phyloP scores from a whole-genome alignment of 805 yeast genomes.

The Candida caryicola region DNA sequence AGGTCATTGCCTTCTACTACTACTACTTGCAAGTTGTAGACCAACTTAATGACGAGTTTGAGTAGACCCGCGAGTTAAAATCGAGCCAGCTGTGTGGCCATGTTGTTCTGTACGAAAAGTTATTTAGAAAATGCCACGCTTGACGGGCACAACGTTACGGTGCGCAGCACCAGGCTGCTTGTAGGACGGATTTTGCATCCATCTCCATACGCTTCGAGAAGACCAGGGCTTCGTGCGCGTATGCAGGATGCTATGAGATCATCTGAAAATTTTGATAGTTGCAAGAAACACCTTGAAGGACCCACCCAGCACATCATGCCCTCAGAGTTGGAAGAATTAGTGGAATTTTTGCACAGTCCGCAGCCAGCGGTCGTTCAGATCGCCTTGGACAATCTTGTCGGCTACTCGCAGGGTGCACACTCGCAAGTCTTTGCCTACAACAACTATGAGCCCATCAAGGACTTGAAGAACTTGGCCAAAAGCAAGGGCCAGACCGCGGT shows the following conservation, averaged over 20 bases:
- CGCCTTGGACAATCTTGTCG: slow-evolving; percentile 81
- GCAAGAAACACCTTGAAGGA: not conserved
- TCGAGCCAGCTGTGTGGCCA: too few relatives aligned
- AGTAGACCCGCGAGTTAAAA: too few relatives aligned
- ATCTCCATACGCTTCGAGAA: too few relatives aligned
- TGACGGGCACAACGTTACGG: too few relatives aligned
- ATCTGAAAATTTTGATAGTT: slow-evolving; percentile 4
- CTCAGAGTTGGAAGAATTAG: slow-evolving; percentile 52
- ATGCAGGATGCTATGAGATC: not conserved
- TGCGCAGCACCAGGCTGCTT: too few relatives aligned
- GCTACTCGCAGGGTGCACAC: slow-evolving; percentile 71
- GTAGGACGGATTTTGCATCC: too few relatives aligned
- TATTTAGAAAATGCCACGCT: too few relatives aligned
- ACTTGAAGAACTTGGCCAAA: slow-evolving; percentile 59
- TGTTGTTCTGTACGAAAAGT: too few relatives aligned
- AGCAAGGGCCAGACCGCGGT: slow-evolving; percentile 56
- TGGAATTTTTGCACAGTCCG: slow-evolving; percentile 76
- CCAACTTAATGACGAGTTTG: slow-evolving; percentile 10
- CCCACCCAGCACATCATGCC: slow-evolving; percentile 31
- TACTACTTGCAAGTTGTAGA: slow-evolving; percentile 34
- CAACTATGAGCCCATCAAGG: slow-evolving; percentile 66
- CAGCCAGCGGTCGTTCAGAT: slow-evolving; percentile 77
- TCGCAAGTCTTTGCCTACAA: slow-evolving; percentile 66
- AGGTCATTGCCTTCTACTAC: slow-evolving; percentile 37
- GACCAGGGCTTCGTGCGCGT: too few relatives aligned